Base-by-base conservation (phyloP, 2,329 filamentous ascomycete genomes). In the Neonectria punicea region DNA sequence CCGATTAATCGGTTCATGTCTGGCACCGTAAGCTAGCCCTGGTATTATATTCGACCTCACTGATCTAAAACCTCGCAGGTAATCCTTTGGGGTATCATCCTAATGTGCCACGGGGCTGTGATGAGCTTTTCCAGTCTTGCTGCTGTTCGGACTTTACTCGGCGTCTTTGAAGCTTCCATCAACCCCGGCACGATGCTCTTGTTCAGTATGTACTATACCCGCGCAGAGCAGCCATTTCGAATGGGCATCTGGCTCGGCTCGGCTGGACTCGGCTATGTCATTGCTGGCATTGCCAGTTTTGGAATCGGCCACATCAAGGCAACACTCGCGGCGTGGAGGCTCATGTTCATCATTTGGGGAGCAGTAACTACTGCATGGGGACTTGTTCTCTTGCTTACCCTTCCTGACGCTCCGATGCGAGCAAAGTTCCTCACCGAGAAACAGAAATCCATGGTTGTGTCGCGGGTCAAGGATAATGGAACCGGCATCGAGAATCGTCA, bases 401-500 rank as follows among this genome's bases (percentile, higher is more conserved):
- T 89, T 3, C 86, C 86, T 0, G 86, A 87, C 60, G 81, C 81
- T 0, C 86, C 85, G 0, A 81, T 86, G 44, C 81, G 80, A 4
- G 84, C 85, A 3, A 84, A 82, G 20, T 84, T 85, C 7, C 75
- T 88, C 16, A 81, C 74, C 2, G 72, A 77, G 8, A 76, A 78
- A 28, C 81, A 88, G 59, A 82, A 81, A 39, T 77, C 80, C 4
- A 80, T 85, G 28, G 84, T 83, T 2, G 80, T 87, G 10, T 81
- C 84, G 59, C 78, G 85, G 5, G 68, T 87, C 1, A 77, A 82
- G 4, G 80, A 80, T 1, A 85, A 87, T 57, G 85, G 87, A 59
- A 86, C 84, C 0, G 85, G 85, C 9, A 71, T 74, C 6, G 85
- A 86, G 71, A 86, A 87, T 61, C 85, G 86, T 68, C 73, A 82